These are phyloP conservation scores for Candida tetrigidarum DNA, from an alignment of 1,139 yeast species.

Conservation along the genomic window DNA sequence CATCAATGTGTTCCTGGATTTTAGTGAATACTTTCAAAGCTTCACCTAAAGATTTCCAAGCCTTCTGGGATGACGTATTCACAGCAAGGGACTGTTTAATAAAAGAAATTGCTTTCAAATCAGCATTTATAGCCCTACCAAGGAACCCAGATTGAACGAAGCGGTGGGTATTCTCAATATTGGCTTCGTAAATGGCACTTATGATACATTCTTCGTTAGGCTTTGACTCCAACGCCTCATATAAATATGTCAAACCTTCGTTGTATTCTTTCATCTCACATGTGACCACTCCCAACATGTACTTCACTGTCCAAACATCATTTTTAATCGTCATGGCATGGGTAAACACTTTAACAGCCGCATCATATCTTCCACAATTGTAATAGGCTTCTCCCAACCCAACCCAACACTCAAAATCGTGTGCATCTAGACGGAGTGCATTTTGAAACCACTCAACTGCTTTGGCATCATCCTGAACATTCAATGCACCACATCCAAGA, in stretches of 20 bases:
- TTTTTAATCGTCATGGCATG: constrained; percentile 59
- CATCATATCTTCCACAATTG: constrained; percentile 83
- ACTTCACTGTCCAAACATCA: constrained; percentile 59
- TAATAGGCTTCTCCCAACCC: constrained; percentile 94
- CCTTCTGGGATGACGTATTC: constrained; percentile 43
- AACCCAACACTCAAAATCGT: constrained; percentile 83
- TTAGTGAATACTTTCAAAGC: constrained; percentile 48
- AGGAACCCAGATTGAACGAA: constrained; percentile 65
- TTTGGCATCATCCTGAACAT: constrained; percentile 70
- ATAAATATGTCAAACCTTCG: constrained; percentile 34
- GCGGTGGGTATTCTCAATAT: constrained; percentile 56
- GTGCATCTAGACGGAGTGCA: constrained; percentile 69
- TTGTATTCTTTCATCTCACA: constrained; percentile 46
- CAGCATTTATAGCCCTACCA: constrained; percentile 54
- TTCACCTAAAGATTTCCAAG: constrained; percentile 62
- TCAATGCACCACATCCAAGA: constrained; percentile 78
- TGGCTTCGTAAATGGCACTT: constrained; percentile 60
- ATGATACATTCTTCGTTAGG: constrained; percentile 63
- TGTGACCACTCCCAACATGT: constrained; percentile 68
- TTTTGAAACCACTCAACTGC: constrained; percentile 92
- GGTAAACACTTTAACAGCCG: constrained; percentile 81
- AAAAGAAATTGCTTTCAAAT: constrained; percentile 50
- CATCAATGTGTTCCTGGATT: constrained; percentile 45
- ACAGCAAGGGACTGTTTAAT: constrained; percentile 46
- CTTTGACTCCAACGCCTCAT: constrained; percentile 42